Percentiles rank a stretch among this genome's conserved stretches.
phyloP scores from a whole-genome alignment of 2,329 filamentous ascomycete genomes.

The Alternaria ventricosa region DNA sequence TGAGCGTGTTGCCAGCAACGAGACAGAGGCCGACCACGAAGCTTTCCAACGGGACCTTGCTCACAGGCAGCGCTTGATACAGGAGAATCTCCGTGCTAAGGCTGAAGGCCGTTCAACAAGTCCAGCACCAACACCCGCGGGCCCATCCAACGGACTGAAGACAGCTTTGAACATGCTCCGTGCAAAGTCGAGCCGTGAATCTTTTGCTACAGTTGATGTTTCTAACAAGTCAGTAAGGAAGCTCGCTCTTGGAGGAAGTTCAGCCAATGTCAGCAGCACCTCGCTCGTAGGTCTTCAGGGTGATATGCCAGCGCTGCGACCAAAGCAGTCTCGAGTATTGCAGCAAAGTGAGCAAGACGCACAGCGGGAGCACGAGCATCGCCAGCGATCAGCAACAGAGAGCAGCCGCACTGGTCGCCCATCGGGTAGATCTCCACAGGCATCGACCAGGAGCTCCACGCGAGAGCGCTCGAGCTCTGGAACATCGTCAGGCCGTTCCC shows the following conservation, averaged over 20 bases:
- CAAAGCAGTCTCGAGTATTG: slow-evolving; percentile 42
- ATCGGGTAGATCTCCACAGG: slow-evolving; percentile 47
- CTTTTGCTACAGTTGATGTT: slow-evolving; percentile 61
- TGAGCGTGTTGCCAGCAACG: slow-evolving; percentile 57
- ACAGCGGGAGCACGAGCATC: slow-evolving; percentile 38
- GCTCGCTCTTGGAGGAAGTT: slow-evolving; percentile 61
- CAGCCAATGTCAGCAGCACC: slow-evolving; percentile 47
- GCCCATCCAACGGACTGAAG: slow-evolving; percentile 54
- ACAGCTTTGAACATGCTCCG: slow-evolving; percentile 68
- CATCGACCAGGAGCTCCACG: slow-evolving; percentile 48
- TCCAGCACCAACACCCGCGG: slow-evolving; percentile 43
- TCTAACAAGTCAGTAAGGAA: slow-evolving; percentile 66
- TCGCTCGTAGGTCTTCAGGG: slow-evolving; percentile 36
- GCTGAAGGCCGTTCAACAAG: slow-evolving; percentile 58
- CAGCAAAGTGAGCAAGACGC: slow-evolving; percentile 46
- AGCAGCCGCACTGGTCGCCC: slow-evolving; percentile 39
- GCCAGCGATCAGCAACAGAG: slow-evolving; percentile 45
- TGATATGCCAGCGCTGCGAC: slow-evolving; percentile 34
- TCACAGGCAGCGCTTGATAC: slow-evolving; percentile 71
- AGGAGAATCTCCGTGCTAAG: slow-evolving; percentile 74
- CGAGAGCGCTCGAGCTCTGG: slow-evolving; percentile 64
- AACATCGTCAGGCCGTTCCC: slow-evolving; percentile 59
- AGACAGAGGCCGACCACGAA: slow-evolving; percentile 64
- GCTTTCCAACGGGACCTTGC: slow-evolving; percentile 78
- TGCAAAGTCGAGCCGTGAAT: slow-evolving; percentile 71